These are phyloP conservation scores for Mycosphaerelloides madeirae DNA, from an alignment of 2,329 filamentous ascomycete species.

Conservation along the genomic window DNA sequence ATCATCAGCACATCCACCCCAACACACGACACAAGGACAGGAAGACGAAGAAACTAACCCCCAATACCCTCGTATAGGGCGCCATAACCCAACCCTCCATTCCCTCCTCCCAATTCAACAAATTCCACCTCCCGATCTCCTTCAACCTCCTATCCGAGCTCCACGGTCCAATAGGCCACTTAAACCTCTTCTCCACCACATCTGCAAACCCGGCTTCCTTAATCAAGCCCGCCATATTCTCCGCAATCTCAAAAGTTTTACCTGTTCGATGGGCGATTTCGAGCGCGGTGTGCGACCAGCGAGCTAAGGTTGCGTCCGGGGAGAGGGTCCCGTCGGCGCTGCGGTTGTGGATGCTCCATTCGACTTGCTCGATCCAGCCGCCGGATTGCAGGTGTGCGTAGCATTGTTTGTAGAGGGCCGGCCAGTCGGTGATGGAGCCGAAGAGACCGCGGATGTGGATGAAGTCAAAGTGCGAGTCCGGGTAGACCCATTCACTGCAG, in stretches of 20 bases:
- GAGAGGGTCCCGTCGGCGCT: slow-evolving; percentile 27
- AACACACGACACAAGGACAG: not conserved
- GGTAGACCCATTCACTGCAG: slow-evolving; percentile 38
- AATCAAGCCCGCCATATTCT: slow-evolving; percentile 25
- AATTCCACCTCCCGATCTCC: slow-evolving; percentile 35
- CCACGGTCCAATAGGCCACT: slow-evolving; percentile 43
- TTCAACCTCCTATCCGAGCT: slow-evolving; percentile 35
- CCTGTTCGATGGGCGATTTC: slow-evolving; percentile 21
- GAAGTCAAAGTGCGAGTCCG: slow-evolving; percentile 37
- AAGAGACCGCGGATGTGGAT: slow-evolving; percentile 40
- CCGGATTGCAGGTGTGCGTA: slow-evolving; percentile 38
- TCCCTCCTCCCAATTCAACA: slow-evolving; percentile 39
- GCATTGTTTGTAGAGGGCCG: slow-evolving; percentile 35
- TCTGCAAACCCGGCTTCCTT: slow-evolving; percentile 43
- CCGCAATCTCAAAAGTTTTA: slow-evolving; percentile 29
- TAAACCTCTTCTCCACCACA: slow-evolving; percentile 39
- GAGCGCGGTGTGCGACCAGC: slow-evolving; percentile 24
- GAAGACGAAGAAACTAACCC: slow-evolving; percentile 15
- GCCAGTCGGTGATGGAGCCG: slow-evolving; percentile 40
- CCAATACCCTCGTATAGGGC: slow-evolving; percentile 36
- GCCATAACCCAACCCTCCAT: slow-evolving; percentile 41
- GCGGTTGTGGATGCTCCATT: slow-evolving; percentile 30
- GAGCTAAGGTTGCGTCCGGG: slow-evolving; percentile 20
- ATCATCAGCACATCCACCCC: not conserved
- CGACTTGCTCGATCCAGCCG: slow-evolving; percentile 42